Percentiles rank a stretch among this genome's conserved stretches.
Conservation (phyloP, 1,139 yeast species). For the Kurtzmaniella quercitrusa region DNA sequence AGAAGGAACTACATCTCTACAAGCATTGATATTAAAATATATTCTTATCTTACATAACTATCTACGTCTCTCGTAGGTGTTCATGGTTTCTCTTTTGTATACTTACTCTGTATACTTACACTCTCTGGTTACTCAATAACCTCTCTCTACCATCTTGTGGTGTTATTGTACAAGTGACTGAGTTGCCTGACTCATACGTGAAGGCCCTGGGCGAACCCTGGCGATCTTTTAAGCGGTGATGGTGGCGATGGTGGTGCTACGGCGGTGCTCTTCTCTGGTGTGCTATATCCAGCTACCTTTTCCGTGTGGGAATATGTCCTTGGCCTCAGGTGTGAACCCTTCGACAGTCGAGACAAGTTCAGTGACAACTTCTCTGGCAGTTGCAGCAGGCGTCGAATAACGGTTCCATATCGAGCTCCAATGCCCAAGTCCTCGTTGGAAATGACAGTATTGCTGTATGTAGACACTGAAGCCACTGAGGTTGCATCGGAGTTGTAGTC, state of each 20-base stretch:
- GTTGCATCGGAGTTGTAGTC: slow-evolving; percentile 35
- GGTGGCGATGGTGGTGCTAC: not conserved
- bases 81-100: no score
- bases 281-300: not conserved
- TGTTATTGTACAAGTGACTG: not conserved
- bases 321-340: not conserved
- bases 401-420: slow-evolving; percentile 6
- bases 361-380: slow-evolving; percentile 1
- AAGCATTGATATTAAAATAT: no score
- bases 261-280: not conserved
- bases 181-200: not conserved
- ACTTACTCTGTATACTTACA: no score
- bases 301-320: not conserved
- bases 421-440: slow-evolving; percentile 7
- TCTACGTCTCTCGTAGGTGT: no score
- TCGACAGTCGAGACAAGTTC: not conserved
- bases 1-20: no score
- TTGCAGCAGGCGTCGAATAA: slow-evolving; percentile 3
- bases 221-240: not conserved
- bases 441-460: not conserved
- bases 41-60: no score
- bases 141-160: no score
- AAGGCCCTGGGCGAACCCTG: not conserved
- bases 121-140: no score
- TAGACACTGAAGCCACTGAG: slow-evolving; percentile 3